phyloP scores from a whole-genome alignment of 345 rosid species.

The Bruguiera parviflora region DNA sequence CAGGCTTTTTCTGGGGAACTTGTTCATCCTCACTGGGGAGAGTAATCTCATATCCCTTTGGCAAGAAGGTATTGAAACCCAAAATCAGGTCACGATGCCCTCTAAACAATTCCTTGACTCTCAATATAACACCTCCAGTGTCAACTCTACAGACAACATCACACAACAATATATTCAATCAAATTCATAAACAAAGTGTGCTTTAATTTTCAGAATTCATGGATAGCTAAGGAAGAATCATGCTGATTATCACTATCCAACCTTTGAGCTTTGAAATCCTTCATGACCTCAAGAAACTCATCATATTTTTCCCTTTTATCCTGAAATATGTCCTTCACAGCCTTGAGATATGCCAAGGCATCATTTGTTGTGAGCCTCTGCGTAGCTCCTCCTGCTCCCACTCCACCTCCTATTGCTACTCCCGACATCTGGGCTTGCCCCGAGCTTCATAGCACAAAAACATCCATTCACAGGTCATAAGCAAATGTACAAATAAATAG shows the following conservation, averaged over 20 bases:
- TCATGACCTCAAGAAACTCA: conserved; percentile 38
- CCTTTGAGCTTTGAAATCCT: conserved; percentile 41
- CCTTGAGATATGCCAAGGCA: conserved; percentile 91
- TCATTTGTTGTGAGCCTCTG: conserved; percentile 91
- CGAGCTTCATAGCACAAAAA: conserved; percentile 47
- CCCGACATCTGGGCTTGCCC: conserved; percentile 47
- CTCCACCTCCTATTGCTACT: conserved; percentile 35
- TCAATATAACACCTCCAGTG: conserved; percentile 34
- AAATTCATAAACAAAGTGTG: background rate
- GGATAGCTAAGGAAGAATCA: background rate
- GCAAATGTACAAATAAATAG: background rate
- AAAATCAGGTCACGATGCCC: conserved; percentile 38
- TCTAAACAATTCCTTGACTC: conserved; percentile 37
- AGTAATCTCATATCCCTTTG: conserved; percentile 36
- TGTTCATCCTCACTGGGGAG: conserved; percentile 33
- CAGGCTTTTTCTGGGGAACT: conserved; percentile 34
- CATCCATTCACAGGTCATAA: background rate
- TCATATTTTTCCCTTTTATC: conserved; percentile 33
- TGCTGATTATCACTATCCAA: conserved; percentile 4
- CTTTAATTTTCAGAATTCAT: background rate
- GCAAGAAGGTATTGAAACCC: conserved; percentile 40
- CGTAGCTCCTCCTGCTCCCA: conserved; percentile 36
- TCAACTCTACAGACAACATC: conserved; percentile 24
- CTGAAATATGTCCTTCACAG: conserved; percentile 66
- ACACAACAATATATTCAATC: background rate